A percentile compares a stretch with the other conserved stretches of the same genome.
Evolutionary conservation across 768 basidiomycete genomes (phyloP).

Genomic region (Myochromella boudieri): DNA sequence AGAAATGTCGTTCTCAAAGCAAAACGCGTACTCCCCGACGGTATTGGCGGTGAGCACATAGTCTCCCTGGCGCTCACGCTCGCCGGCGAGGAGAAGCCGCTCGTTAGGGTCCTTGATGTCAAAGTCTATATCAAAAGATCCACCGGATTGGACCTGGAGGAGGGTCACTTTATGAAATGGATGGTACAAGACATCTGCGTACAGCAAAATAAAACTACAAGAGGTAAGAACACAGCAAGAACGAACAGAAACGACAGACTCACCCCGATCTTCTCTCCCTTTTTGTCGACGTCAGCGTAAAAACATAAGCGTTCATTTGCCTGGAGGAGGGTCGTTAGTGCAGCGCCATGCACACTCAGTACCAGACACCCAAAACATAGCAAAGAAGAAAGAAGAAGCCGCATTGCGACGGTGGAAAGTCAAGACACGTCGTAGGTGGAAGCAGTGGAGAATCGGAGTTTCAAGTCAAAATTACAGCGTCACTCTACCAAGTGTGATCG

Average conservation of each 20-base stretch:
- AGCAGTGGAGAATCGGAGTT: too few relatives aligned
- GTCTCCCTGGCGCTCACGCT: conserved; percentile 92
- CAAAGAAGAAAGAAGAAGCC: too few relatives aligned
- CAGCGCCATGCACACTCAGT: conserved; percentile 36
- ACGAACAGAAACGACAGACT: conserved; percentile 26
- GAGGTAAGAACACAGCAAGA: conserved; percentile 10
- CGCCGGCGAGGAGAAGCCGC: conserved; percentile 83
- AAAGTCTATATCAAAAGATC: conserved; percentile 95
- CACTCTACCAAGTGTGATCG: too few relatives aligned
- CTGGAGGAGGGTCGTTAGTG: conserved; percentile 75
- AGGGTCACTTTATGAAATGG: background rate
- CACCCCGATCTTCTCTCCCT: conserved; percentile 88
- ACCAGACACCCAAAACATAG: too few relatives aligned
- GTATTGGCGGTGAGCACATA: conserved; percentile 94
- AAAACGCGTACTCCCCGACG: conserved; percentile 91
- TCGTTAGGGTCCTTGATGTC: conserved; percentile 90
- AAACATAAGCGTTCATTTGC: conserved; percentile 89
- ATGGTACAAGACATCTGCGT: conserved; percentile 26
- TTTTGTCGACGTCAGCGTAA: conserved; percentile 95
- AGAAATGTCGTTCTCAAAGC: conserved; percentile 97
- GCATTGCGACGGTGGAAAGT: too few relatives aligned
- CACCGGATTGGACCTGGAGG: conserved; percentile 89
- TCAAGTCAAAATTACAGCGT: too few relatives aligned
- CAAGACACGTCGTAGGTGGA: too few relatives aligned
- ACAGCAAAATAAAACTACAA: conserved; percentile 97